Evolutionary conservation across 1,284 basidiomycete species (phyloP).

Genomic region (Malassezia obtusa): DNA sequence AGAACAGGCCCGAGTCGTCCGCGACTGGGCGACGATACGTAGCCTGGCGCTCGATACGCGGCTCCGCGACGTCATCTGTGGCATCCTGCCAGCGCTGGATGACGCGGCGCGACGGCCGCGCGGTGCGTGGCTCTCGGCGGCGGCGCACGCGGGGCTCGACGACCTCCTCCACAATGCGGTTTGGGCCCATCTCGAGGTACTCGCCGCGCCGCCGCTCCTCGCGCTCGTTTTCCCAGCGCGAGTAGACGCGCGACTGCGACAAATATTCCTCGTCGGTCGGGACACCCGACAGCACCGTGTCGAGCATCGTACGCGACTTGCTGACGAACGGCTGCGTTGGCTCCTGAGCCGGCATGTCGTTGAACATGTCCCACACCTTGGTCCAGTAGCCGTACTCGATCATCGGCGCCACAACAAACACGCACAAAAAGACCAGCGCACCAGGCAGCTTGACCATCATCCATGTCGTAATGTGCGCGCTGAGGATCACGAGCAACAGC

Average conservation of each 20-base stretch:
- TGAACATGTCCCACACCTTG: background rate
- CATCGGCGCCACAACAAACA: slow-evolving; percentile 24
- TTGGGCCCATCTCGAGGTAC: slow-evolving; percentile 1
- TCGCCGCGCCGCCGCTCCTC: slow-evolving; percentile 13
- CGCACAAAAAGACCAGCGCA: slow-evolving; percentile 9
- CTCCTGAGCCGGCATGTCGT: background rate
- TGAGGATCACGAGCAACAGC: slow-evolving; percentile 9
- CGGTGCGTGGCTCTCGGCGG: background rate
- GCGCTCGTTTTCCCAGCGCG: slow-evolving; percentile 18
- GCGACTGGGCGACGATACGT: background rate
- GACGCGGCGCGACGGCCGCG: background rate
- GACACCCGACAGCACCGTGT: slow-evolving; percentile 20
- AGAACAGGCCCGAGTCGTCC: background rate
- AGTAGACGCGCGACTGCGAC: background rate
- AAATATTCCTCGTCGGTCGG: slow-evolving; percentile 25
- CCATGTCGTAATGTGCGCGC: slow-evolving; percentile 15
- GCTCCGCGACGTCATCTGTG: background rate
- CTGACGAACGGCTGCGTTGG: background rate
- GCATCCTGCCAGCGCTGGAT: slow-evolving; percentile 6
- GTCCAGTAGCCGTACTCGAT: slow-evolving; percentile 19
- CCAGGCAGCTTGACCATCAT: slow-evolving; percentile 19
- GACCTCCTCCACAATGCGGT: slow-evolving; percentile 12
- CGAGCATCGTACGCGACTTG: slow-evolving; percentile 13
- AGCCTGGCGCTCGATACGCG: background rate
- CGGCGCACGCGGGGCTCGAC: background rate